These are phyloP conservation scores for Austroboletus eburneus DNA, from an alignment of 768 basidiomycete species.

Conservation along the genomic window DNA sequence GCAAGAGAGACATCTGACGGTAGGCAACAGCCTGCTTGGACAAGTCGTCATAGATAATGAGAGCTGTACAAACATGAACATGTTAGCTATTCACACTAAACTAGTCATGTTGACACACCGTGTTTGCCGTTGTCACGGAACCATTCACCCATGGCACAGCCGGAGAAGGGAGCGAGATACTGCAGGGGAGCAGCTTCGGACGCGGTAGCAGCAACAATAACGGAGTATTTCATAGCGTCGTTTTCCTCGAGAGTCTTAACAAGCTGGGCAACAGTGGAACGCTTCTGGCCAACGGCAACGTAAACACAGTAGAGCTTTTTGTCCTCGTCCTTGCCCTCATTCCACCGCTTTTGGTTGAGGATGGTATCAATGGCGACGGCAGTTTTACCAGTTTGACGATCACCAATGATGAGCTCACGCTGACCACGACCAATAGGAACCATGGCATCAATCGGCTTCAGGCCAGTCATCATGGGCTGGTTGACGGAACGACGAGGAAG, in stretches of 20 bases:
- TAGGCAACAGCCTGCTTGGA: slow-evolving; percentile 99
- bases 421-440: slow-evolving; percentile 99
- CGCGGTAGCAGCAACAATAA: slow-evolving; percentile 98
- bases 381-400: slow-evolving; percentile 99
- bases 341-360: slow-evolving; percentile 99
- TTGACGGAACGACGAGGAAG: slow-evolving; percentile 98
- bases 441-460: slow-evolving; percentile 99
- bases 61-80: slow-evolving; percentile 42
- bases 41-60: slow-evolving; percentile 99
- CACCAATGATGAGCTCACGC: slow-evolving; percentile 99
- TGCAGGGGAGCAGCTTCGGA: slow-evolving; percentile 99
- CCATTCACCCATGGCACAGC: slow-evolving; percentile 99
- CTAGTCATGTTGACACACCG: slow-evolving; percentile 46
- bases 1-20: slow-evolving; percentile 99
- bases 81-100: slow-evolving; percentile 10
- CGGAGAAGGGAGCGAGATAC: slow-evolving; percentile 99
- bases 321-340: slow-evolving; percentile 92
- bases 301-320: slow-evolving; percentile 99
- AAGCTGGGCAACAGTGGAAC: slow-evolving; percentile 98
- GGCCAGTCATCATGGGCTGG: slow-evolving; percentile 99
- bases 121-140: slow-evolving; percentile 99
- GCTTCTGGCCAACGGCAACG: slow-evolving; percentile 98
- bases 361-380: slow-evolving; percentile 99
- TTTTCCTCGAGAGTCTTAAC: slow-evolving; percentile 99
- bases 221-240: slow-evolving; percentile 99